Evolutionary conservation across 768 basidiomycete genomes (phyloP), one percentile per base, ranked within the genome.

Genomic region (Tylopilus balloui): DNA sequence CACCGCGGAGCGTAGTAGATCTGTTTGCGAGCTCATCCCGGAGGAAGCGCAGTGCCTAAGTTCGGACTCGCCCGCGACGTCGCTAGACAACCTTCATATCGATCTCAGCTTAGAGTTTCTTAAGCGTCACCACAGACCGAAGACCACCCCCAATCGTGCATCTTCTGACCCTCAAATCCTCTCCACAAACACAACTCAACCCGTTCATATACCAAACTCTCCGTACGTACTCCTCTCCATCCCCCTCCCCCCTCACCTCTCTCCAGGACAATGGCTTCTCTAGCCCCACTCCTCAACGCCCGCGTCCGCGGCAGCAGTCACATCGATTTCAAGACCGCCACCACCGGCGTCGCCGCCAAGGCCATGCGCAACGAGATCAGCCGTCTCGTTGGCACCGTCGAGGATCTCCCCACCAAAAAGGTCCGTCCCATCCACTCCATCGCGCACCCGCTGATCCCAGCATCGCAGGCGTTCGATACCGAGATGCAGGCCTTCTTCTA

Each of bases 301-400:
- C 84, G 87, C 54, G 80, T 78, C 47, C 82, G 88, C 51, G 88
- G 88, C 57, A 80, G 83, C 47, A 83, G 80, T 58, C 86, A 90
- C 68, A 84, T 90, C 74, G 88, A 97, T 73, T 95, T 95, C 83
- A 93, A 94, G 78, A 94, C 92, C n/a, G 95, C 95, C 55, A 94
- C 83, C 45, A 93, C 92, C 46, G 92, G 91, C 57, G 86, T 93
- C 56, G 87, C 90, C 23, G 88, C 90, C 58, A 97, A 96, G 76
- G 78, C 92, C 48, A 97, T 97, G 95, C 85, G 92, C 76, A 96
- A 97, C 68, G 96, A 98, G 76, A 86, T 99, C 73, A 87, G 87
- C 69, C 82, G 82, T 64, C 88, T 99, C 78, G 92, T 97, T 63
- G 75, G 78, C 66, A 86, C 85, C 53, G 88, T 95, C 65, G 76